Evolutionary conservation across 1,284 basidiomycete genomes (phyloP), one percentile per base, ranked within the genome.

Genomic region (Exobasidium rhododendri): DNA sequence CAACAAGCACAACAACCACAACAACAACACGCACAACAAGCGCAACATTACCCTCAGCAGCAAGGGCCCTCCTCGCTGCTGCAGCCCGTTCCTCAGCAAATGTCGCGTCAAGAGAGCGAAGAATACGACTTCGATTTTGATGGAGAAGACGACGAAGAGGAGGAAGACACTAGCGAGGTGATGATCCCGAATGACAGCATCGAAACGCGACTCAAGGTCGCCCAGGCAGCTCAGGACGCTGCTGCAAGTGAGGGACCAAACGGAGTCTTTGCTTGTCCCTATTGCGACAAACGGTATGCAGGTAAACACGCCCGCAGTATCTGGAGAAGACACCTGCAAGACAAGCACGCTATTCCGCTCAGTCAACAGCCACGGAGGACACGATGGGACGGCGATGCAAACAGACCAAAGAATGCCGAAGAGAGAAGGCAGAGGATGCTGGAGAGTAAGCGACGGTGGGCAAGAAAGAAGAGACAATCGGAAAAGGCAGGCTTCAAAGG

Each of bases 261-360:
- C 17, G 54, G 52, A 55, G 35, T 35, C 35, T 82, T 81, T 66
- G 73, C 77, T 22, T 82, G 82, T 62, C 79, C 80, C 22, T 77
- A 82, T 58, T 83, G 82, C 70, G 80, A 81, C 63, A 83, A 83
- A 67, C 68, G 74, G 14, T 85, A 85, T 67, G 81, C 80, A 47
- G 84, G 84, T 14, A 83, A 83, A 67, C 84, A 85, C 61, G 83
- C 83, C 0, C 74, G 84, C 55, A 83, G 82, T 70, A 84, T 85
- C 60, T 84, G 84, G 77, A 79, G 84, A 40, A 69, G 84, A 47
- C 84, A 85, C 70, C 70, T 85, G 55, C 82, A 83, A 71, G 84
- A 85, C 71, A 85, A 85, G 71, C 84, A 85, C 71, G 82, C 81
- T 29, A 83, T 85, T 31, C 83, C 83, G 1, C 68, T 85, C 50